These are phyloP conservation scores for Sophora flavescens DNA, from an alignment of 306 rosid species.

Conservation along the genomic window DNA sequence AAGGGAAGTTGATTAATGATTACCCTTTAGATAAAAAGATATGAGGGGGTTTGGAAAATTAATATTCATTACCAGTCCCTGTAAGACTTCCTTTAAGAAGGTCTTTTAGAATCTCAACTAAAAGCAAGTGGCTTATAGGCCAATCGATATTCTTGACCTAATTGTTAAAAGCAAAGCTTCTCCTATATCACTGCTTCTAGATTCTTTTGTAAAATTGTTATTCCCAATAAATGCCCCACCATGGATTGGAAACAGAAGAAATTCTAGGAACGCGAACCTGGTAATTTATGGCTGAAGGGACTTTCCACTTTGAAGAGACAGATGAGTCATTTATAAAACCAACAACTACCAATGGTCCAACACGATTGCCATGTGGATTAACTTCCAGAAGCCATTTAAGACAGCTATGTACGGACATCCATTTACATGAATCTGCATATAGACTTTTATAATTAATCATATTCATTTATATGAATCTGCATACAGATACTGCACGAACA, in stretches of 20 bases:
- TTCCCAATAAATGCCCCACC: conserved; percentile 30
- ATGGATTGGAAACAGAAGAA: conserved; percentile 26
- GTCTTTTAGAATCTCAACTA: conserved; percentile 7
- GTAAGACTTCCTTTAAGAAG: conserved; percentile 3
- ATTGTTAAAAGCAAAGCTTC: conserved; percentile 23
- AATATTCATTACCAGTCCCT: conserved; percentile 1
- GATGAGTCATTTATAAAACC: conserved; percentile 65
- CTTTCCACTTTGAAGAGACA: conserved; percentile 53
- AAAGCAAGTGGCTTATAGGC: conserved; percentile 2
- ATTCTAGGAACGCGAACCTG: conserved; percentile 64
- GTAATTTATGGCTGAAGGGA: conserved; percentile 51
- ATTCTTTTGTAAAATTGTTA: conserved; percentile 37
- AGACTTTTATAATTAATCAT: conserved; percentile 35
- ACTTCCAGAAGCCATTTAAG: conserved; percentile 72
- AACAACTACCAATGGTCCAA: conserved; percentile 70
- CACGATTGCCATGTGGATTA: conserved; percentile 62
- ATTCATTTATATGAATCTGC: conserved; percentile 74
- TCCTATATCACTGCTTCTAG: conserved; percentile 27
- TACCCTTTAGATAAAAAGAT: conserved; percentile 27
- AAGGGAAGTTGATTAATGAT: conserved; percentile 24
- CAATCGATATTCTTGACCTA: conserved; percentile 27
- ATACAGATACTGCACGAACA: background rate
- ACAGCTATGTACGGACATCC: conserved; percentile 79
- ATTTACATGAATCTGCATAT: conserved; percentile 61
- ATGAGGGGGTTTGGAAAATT: conserved; percentile 13